Percentiles rank a stretch among this genome's conserved stretches.
Evolutionary conservation across 768 basidiomycete genomes (phyloP).

Genomic region (Lactifluus subvellereus): DNA sequence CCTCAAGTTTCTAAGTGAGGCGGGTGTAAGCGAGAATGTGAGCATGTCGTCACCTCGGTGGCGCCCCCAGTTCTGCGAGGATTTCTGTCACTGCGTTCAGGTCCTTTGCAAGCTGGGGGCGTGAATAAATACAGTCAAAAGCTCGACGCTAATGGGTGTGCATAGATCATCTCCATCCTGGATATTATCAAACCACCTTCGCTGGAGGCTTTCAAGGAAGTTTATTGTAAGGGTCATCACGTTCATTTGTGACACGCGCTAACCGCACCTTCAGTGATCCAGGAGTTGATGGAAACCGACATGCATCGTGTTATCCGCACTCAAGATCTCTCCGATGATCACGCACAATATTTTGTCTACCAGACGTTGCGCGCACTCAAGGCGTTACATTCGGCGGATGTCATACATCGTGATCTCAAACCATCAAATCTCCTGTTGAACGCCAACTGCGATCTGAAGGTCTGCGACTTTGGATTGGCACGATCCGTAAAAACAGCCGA

Average conservation of each 20-base stretch:
- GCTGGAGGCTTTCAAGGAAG: slow-evolving; percentile 81
- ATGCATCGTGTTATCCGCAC: slow-evolving; percentile 96
- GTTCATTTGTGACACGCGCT: slow-evolving; percentile 3
- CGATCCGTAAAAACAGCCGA: slow-evolving; percentile 85
- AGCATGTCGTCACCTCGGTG: slow-evolving; percentile 8
- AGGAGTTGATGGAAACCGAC: slow-evolving; percentile 94
- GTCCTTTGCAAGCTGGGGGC: background rate
- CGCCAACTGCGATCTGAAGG: slow-evolving; percentile 94
- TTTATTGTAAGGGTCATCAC: slow-evolving; percentile 50
- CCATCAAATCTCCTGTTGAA: slow-evolving; percentile 97
- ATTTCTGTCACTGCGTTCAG: background rate
- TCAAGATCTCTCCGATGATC: slow-evolving; percentile 92
- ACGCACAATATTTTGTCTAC: slow-evolving; percentile 90
- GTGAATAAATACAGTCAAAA: background rate
- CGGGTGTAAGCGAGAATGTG: slow-evolving; percentile 86
- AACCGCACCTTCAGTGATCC: slow-evolving; percentile 51
- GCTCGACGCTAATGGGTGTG: slow-evolving; percentile 11
- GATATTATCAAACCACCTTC: slow-evolving; percentile 82
- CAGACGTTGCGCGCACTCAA: slow-evolving; percentile 94
- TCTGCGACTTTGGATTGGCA: slow-evolving; percentile 92
- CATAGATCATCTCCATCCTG: slow-evolving; percentile 83
- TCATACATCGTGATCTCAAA: slow-evolving; percentile 95
- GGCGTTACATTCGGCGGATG: slow-evolving; percentile 92
- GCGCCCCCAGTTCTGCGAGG: background rate
- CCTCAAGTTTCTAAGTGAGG: slow-evolving; percentile 76